Evolutionary conservation across 495 filamentous ascomycete genomes (phyloP).

Genomic region (Penicillium cataractarum): DNA sequence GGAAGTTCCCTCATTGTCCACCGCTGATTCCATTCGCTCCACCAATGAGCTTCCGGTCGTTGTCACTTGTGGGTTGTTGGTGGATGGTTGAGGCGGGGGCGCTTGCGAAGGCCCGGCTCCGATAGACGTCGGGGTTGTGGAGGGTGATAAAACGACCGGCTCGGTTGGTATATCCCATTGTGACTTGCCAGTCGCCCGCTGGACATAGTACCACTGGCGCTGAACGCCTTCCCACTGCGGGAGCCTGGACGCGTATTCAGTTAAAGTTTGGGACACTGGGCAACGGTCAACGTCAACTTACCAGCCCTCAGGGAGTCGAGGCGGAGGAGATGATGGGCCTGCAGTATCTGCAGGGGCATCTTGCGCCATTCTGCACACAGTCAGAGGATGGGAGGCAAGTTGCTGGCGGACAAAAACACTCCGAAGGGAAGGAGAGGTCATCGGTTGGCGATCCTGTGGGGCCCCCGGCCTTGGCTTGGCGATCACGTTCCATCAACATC

Average conservation of each 20-base stretch:
- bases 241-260: constrained; percentile 49
- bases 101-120: constrained; percentile 36
- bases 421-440: constrained; percentile 5
- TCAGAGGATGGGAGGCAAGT: constrained; percentile 1
- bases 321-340: constrained; percentile 72
- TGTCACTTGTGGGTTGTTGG: constrained; percentile 20
- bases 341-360: constrained; percentile 62
- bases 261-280: constrained; percentile 9
- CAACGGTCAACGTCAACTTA: constrained; percentile 29
- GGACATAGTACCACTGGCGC: constrained; percentile 80
- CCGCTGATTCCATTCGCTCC: constrained; percentile 20
- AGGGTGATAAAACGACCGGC: constrained; percentile 50
- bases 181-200: constrained; percentile 71
- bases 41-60: constrained; percentile 17
- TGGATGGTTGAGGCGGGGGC: constrained; percentile 25
- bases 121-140: constrained; percentile 38
- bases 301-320: constrained; percentile 73
- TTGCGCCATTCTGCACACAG: constrained; percentile 27
- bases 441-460: constrained; percentile 32
- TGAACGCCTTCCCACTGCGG: constrained; percentile 79
- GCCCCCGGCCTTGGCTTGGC: constrained; percentile 24
- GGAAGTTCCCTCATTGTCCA: constrained; percentile 30
- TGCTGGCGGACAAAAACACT: constrained; percentile 1
- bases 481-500: constrained; percentile 23
- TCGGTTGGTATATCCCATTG: constrained; percentile 80